Evolutionary conservation across 1,284 basidiomycete species (phyloP), one percentile per base, ranked within the genome.

Genomic region (Ceratorhiza oryzae-sativae): DNA sequence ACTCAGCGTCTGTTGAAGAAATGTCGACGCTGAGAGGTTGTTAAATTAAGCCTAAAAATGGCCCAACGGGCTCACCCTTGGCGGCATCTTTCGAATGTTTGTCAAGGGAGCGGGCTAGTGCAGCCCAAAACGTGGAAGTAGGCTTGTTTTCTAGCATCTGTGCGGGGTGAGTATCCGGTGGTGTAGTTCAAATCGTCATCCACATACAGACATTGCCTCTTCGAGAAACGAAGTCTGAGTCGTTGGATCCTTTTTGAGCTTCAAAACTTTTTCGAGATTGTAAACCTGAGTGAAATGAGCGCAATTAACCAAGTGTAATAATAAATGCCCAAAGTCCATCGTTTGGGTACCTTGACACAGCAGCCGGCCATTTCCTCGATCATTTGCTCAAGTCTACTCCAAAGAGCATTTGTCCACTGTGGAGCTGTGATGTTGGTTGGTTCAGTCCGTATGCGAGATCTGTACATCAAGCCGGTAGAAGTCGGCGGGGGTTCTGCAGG

Each of bases 181-280:
- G 42, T 39, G 30, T 5, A 36, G 23, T 18, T 13, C 6, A 30
- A n/a, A 13, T 5, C 18, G 18, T 2, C 12, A 18, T 18, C 13
- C 36, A n/a, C 80, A 71, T 55, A 93, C 93, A 83, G 92, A 92
- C 90, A 97, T 92, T 0, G 92, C 92, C 78, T 95, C 94, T 65
- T 97, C 94, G 15, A 98, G 81, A 79, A 98, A 98, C 8, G 91
- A 85, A 1, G 86, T 82, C 71, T 94, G 91, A 0, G 91, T 89
- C 20, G 86, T 82, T 0, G 89, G 84, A 78, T 97, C 94, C 78
- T 88, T 91, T 82, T 98, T 98, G 76, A 96, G 80, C 77, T 88
- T 89, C 34, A 98, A 83, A 3, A 98, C 96, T 78, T 94, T 97
- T 80, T 98, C 95, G 5, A 99, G 86, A 0, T 92, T 92, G 80